These are phyloP conservation scores for Diaporthe aspalathi DNA, from an alignment of 2,329 filamentous ascomycete species.

Conservation along the genomic window DNA sequence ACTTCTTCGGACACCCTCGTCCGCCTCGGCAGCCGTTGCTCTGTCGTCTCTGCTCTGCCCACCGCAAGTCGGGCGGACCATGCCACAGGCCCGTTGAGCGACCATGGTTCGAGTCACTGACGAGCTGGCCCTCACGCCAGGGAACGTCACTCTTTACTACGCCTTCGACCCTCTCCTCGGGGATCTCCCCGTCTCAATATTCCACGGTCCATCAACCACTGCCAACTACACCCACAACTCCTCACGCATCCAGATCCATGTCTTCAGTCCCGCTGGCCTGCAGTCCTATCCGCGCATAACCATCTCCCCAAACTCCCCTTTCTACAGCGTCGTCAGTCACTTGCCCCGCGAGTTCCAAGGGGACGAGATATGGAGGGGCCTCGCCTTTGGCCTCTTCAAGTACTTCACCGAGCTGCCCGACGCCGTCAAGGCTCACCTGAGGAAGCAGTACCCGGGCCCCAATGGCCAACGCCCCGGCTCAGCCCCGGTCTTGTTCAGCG, in stretches of 20 bases:
- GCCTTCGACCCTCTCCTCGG: slow-evolving; percentile 85
- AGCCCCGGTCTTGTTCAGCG: slow-evolving; percentile 79
- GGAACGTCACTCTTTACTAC: slow-evolving; percentile 88
- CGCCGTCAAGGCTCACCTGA: slow-evolving; percentile 78
- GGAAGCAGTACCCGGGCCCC: slow-evolving; percentile 64
- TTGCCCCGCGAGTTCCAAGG: slow-evolving; percentile 94
- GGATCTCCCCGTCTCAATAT: slow-evolving; percentile 85
- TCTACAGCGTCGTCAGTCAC: slow-evolving; percentile 90
- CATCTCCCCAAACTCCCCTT: slow-evolving; percentile 89
- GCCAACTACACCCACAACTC: slow-evolving; percentile 88
- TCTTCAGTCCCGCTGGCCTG: slow-evolving; percentile 89
- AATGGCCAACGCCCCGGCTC: slow-evolving; percentile 71
- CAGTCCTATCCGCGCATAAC: slow-evolving; percentile 92
- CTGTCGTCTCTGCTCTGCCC: slow-evolving; percentile 16
- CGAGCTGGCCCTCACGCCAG: slow-evolving; percentile 81
- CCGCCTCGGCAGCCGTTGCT: slow-evolving; percentile 27
- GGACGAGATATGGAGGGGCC: slow-evolving; percentile 89
- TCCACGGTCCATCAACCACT: slow-evolving; percentile 91
- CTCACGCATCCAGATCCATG: slow-evolving; percentile 93
- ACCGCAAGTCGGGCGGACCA: slow-evolving; percentile 44
- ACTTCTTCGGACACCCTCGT: slow-evolving; percentile 14
- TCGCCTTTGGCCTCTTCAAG: slow-evolving; percentile 93
- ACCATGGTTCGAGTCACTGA: slow-evolving; percentile 87
- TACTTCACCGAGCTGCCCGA: slow-evolving; percentile 92
- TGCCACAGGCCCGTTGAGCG: slow-evolving; percentile 55